Evolutionary conservation across 345 rosid species (phyloP).

Genomic region (Ricinus communis): DNA sequence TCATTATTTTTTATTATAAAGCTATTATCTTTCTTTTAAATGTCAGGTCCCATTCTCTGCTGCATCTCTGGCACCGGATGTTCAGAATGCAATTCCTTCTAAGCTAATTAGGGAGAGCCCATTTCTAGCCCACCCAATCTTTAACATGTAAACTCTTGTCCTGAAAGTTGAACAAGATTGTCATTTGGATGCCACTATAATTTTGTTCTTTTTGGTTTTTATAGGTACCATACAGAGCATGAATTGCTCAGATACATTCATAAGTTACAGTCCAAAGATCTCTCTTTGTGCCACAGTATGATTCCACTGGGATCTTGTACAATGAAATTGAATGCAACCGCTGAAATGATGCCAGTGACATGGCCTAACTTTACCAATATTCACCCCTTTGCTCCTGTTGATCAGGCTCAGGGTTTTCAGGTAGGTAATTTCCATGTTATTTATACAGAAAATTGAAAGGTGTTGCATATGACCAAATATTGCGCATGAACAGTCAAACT

Average conservation of each 20-base stretch:
- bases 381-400: constrained; percentile 87
- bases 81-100: constrained; percentile 69
- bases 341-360: constrained; percentile 98
- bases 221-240: constrained; percentile 90
- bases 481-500: constrained; percentile 14
- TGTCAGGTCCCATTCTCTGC: constrained; percentile 83
- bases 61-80: constrained; percentile 84
- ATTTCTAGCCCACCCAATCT: constrained; percentile 75
- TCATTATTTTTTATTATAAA: constrained; percentile 6
- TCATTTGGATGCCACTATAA: constrained; percentile 20
- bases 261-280: constrained; percentile 81
- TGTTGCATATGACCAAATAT: neutral
- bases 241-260: constrained; percentile 87
- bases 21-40: constrained; percentile 8
- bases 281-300: constrained; percentile 98
- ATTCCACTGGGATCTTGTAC: constrained; percentile 99
- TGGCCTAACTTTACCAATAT: constrained; percentile 84
- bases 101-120: constrained; percentile 67
- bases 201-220: constrained; percentile 24
- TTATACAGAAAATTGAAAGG: neutral
- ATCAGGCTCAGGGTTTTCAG: constrained; percentile 89
- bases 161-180: constrained; percentile 19
- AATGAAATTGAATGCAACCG: constrained; percentile 95
- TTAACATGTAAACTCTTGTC: constrained; percentile 61
- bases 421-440: constrained; percentile 35